Evolutionary conservation across 2,329 filamentous ascomycete genomes (phyloP), one percentile per base, ranked within the genome.

Genomic region (Ophiostoma tasmaniense): DNA sequence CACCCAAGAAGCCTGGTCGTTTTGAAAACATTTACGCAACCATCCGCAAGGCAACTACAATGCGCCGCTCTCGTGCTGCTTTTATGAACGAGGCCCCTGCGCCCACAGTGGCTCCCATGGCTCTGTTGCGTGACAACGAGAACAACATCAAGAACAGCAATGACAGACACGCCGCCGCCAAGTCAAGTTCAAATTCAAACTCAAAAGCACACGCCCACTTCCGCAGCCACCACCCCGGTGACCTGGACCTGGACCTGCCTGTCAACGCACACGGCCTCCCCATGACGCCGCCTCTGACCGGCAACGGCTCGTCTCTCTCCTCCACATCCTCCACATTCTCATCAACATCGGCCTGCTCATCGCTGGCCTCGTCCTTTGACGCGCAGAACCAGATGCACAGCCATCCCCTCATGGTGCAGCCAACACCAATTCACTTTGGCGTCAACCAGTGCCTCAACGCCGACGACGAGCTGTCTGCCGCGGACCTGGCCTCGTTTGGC

Each of bases 1-100:
- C 61, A 22, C 61, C 61, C 65, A 75, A 74, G 52, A 77, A 75
- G 71, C 69, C 71, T 8, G 70, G 75, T 52, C 74, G 76, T 17
- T 69, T 78, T 13, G 75, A 75, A 68, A 72, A 71, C 37, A 71
- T 78, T 55, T 78, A 75, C 73, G 73, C 74, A 30, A 75, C 74
- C 66, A 73, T 78, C 65, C 74, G 75, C 68, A 75, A 74, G 66
- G 77, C 76, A 66, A 71, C 72, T 35, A 73, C 52, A 39, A 72
- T 71, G 71, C 72, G 72, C 22, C 72, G 71, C 66, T 71, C 71
- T 13, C 70, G 72, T 64, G 11, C 65, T 45, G 20, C 66, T 35
- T 55, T 66, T 8, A 20, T 69, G 33, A 69, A 69, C 14, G 70
- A 72, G 37, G 66, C 69, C 14, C 64, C 62, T 17, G 66, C 68